Evolutionary conservation across 1,284 basidiomycete genomes (phyloP), one percentile per base, ranked within the genome.

Genomic region (Pisolithus thermaeus): DNA sequence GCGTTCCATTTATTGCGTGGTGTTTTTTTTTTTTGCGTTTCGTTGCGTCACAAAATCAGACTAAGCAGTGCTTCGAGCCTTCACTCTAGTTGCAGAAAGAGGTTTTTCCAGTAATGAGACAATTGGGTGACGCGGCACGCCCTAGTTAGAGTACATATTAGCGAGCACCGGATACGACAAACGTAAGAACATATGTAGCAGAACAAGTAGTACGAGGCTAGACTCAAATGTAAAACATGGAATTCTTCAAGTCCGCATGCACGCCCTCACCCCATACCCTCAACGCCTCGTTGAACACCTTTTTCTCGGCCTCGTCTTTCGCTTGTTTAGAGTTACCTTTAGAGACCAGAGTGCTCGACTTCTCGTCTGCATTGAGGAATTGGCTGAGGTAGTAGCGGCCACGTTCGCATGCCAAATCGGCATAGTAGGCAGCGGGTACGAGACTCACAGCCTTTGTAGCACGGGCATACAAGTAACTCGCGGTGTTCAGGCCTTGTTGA

Each of bases 361-460:
- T 72, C 54, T 79, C 78, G 40, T 80, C 77, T 4, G 65, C 69
- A 20, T 72, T 70, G 59, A 89, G 65, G 52, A 87, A 81, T 1
- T 82, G 78, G 55, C 86, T 84, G 41, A 90, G 58, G 60, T 87
- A 90, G 61, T 73, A 83, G 35, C 87, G 68, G 0, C 82, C 87
- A 8, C 86, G 72, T 66, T 89, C 85, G 63, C 86, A 89, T 1
- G 85, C 87, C 46, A 90, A 68, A 65, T 89, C 86, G 14, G 86
- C 83, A 57, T 87, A 87, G 62, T 88, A 88, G 0, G 85, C 87
- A 0, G 87, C 77, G 0, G 87, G 87, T 7, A 87, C 75, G 23
- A 90, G 69, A 60, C 84, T 87, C 47, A 90, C 87, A 0, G 85
- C 83, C 63, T 84, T 84, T 6, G 87, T 90, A 1, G 88, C 87